phyloP scores from a whole-genome alignment of 768 basidiomycete genomes.

The Butyriboletus loyo region DNA sequence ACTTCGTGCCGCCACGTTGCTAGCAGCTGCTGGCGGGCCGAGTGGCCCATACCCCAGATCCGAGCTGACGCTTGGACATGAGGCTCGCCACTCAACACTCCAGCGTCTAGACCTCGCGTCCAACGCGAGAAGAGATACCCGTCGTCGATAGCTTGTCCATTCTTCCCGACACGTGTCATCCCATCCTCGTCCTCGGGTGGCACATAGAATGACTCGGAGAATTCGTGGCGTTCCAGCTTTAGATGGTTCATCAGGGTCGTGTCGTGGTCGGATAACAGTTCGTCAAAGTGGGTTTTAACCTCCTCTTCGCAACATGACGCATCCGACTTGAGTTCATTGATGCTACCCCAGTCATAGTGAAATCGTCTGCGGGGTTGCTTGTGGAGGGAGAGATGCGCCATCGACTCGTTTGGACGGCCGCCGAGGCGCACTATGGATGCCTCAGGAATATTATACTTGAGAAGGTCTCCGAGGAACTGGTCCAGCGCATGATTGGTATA shows the following conservation, averaged over 20 bases:
- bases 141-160: constrained; percentile 35
- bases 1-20: constrained; percentile 36
- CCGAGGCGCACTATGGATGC: constrained; percentile 53
- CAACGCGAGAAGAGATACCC: constrained; percentile 50
- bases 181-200: constrained; percentile 38
- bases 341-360: constrained; percentile 2
- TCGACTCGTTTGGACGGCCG: constrained; percentile 49
- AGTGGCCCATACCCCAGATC: constrained; percentile 39
- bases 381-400: constrained; percentile 44
- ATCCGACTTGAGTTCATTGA: constrained; percentile 24
- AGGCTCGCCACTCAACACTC: constrained; percentile 33
- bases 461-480: constrained; percentile 55
- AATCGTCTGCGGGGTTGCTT: neutral
- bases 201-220: constrained; percentile 43
- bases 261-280: constrained; percentile 24
- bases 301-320: constrained; percentile 34
- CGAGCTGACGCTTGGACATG: constrained; percentile 25
- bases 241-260: constrained; percentile 39
- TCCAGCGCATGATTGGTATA: constrained; percentile 75
- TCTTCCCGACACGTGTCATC: constrained; percentile 42
- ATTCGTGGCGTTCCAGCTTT: constrained; percentile 44
- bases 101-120: constrained; percentile 42
- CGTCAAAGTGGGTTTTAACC: constrained; percentile 6
- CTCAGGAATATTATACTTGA: constrained; percentile 42
- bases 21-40: constrained; percentile 28